Percentiles rank a stretch among this genome's conserved stretches.
These are phyloP conservation scores for Sechiopsis laciniata DNA, from an alignment of 306 rosid species.

Conservation along the genomic window DNA sequence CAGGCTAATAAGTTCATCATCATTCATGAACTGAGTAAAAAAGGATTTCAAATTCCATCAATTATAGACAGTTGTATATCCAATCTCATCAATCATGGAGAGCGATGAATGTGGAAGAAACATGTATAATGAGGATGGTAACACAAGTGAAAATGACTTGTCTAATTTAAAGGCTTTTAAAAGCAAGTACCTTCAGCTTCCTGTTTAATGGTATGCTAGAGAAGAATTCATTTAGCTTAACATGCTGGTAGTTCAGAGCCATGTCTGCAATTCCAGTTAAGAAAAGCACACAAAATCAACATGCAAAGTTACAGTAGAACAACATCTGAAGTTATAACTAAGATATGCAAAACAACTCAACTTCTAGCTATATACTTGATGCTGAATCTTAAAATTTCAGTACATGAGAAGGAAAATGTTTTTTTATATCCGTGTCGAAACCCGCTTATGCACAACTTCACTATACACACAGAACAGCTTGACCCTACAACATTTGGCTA, in stretches of 20 bases:
- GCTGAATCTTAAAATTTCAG: background rate
- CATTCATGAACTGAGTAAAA: slow-evolving; percentile 32
- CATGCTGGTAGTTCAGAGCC: slow-evolving; percentile 3
- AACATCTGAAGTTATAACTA: background rate
- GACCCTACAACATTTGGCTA: too few relatives aligned
- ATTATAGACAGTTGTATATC: background rate
- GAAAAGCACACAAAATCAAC: slow-evolving; percentile 6
- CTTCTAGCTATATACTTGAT: background rate
- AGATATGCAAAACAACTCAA: background rate
- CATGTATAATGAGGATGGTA: background rate
- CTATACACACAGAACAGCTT: too few relatives aligned
- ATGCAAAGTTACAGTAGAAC: slow-evolving; percentile 3
- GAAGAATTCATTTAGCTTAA: background rate
- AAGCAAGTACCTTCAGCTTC: slow-evolving; percentile 55
- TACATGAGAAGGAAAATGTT: background rate
- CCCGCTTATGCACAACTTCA: too few relatives aligned
- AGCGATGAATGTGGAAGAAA: background rate
- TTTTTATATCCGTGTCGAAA: too few relatives aligned
- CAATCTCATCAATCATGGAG: background rate
- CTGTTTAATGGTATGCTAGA: slow-evolving; percentile 29
- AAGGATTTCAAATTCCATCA: slow-evolving; percentile 2
- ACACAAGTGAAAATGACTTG: background rate
- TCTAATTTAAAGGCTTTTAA: background rate
- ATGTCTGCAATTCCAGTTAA: slow-evolving; percentile 9
- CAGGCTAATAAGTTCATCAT: slow-evolving; percentile 6